Conservation (phyloP, 2,329 filamentous ascomycete genomes). For the Juglanconis oblonga region DNA sequence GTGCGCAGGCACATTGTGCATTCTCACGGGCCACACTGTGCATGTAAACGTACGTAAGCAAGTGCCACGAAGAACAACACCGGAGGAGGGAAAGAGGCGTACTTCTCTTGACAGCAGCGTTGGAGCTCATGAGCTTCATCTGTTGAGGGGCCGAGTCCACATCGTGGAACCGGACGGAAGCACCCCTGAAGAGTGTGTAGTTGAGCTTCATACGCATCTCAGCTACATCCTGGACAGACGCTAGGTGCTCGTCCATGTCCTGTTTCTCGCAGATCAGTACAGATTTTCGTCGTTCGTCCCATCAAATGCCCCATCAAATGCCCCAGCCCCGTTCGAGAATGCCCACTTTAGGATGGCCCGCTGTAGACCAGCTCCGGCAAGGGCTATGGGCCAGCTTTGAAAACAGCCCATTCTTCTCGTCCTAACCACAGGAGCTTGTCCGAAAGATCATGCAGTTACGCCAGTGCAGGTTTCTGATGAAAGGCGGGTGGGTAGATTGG, state of each 20-base stretch:
- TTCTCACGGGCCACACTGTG: slow-evolving; percentile 43
- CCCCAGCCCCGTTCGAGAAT: background rate
- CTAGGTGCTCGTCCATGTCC: slow-evolving; percentile 40
- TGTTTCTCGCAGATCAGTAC: slow-evolving; percentile 18
- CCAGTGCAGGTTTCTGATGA: background rate
- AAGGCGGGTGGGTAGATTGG: background rate
- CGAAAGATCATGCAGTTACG: background rate
- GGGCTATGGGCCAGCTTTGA: background rate
- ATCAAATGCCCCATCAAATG: background rate
- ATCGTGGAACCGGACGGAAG: slow-evolving; percentile 51
- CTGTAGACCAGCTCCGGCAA: background rate
- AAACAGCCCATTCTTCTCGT: background rate
- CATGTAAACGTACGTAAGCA: background rate
- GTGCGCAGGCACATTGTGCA: slow-evolving; percentile 42
- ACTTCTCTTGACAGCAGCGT: slow-evolving; percentile 43
- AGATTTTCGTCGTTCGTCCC: background rate
- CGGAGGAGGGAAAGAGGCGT: background rate
- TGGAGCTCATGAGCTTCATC: slow-evolving; percentile 36
- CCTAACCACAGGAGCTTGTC: background rate
- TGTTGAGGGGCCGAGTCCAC: slow-evolving; percentile 40
- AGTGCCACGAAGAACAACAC: background rate
- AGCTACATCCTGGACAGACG: slow-evolving; percentile 36
- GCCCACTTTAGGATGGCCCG: background rate
- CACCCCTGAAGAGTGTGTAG: slow-evolving; percentile 52
- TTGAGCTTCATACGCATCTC: slow-evolving; percentile 46